Evolutionary conservation across 129 eudicot genomes (phyloP).

Genomic region (Pulicaria dysenterica): DNA sequence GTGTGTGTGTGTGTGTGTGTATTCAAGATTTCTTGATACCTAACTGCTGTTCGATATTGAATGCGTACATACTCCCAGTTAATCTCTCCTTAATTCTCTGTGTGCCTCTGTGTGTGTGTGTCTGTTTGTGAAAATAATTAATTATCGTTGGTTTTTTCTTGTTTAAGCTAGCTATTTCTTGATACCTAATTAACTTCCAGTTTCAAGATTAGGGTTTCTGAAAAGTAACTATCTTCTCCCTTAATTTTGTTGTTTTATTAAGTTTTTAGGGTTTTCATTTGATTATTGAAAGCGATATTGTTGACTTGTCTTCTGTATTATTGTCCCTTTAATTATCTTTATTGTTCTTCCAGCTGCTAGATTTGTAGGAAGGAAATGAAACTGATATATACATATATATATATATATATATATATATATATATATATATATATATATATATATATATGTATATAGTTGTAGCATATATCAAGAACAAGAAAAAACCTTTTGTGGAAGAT

Average conservation of each 20-base stretch:
- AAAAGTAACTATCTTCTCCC: neutral
- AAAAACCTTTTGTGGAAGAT: neutral
- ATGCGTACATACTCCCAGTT: neutral
- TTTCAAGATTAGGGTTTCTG: slow-evolving; percentile 37
- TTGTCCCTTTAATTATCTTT: no score
- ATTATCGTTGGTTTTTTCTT: no score
- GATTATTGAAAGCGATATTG: neutral
- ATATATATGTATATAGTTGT: neutral
- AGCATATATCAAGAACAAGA: neutral
- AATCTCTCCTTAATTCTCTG: slow-evolving; percentile 11
- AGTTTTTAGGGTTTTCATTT: slow-evolving; percentile 9
- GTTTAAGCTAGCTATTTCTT: no score
- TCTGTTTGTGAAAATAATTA: no score
- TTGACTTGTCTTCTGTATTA: neutral
- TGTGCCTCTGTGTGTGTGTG: neutral
- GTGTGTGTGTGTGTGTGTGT: no score
- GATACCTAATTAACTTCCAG: neutral
- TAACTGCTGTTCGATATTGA: neutral
- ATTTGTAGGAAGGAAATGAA: slow-evolving; percentile 24
- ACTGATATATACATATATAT: neutral
- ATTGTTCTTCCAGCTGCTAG: neutral
- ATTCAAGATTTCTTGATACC: slow-evolving; percentile 21
- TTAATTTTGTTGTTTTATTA: slow-evolving; percentile 9
- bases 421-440: neutral
- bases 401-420: neutral